A percentile compares a stretch with the other conserved stretches of the same genome.
Evolutionary conservation across 305 asterid species (phyloP).

Genomic region (Fraxinus nigra): DNA sequence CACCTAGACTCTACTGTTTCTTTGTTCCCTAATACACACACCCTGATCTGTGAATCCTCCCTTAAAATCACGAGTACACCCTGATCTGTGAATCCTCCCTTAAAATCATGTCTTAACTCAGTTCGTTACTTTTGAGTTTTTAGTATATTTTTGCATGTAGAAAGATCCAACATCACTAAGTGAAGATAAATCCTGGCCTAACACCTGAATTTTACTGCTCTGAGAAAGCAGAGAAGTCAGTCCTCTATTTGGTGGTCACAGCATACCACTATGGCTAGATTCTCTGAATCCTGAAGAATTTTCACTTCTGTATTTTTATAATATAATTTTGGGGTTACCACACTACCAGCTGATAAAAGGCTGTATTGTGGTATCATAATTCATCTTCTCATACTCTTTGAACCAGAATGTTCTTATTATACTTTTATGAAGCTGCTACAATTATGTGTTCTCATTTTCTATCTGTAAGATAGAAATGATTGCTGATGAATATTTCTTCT

Average conservation of each 20-base stretch:
- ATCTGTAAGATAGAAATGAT: neutral
- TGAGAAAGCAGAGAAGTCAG: neutral
- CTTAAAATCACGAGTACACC: neutral
- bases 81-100: no score
- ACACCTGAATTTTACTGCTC: neutral
- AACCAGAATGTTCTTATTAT: neutral
- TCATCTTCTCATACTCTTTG: neutral
- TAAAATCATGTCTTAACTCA: neutral
- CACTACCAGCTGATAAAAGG: neutral
- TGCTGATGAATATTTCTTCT: conserved; percentile 18
- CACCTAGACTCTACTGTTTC: neutral
- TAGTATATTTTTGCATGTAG: neutral
- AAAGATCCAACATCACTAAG: neutral
- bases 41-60: neutral
- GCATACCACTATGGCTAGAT: neutral
- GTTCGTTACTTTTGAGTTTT: neutral
- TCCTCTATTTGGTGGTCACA: neutral
- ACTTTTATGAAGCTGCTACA: neutral
- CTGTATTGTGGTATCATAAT: neutral
- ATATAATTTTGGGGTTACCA: neutral
- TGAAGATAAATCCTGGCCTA: neutral
- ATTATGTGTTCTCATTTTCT: neutral
- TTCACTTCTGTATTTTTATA: neutral
- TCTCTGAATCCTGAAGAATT: neutral
- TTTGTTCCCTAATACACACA: neutral